Percentiles rank a stretch among this genome's conserved stretches.
These are phyloP conservation scores for Suillus fuscotomentosus DNA, from an alignment of 768 basidiomycete species.

Conservation along the genomic window DNA sequence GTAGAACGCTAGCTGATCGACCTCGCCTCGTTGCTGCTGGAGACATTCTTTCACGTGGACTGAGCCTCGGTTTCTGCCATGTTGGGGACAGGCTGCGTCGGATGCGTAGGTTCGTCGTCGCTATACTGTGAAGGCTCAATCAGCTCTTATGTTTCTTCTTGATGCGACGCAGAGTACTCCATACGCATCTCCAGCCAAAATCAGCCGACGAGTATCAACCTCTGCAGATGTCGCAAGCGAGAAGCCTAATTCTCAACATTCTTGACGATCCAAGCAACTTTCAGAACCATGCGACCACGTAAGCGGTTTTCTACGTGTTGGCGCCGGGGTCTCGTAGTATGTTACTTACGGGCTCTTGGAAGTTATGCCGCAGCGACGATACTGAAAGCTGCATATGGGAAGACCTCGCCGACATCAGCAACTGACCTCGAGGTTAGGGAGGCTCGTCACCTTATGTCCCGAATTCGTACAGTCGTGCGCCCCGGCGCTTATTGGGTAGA, in stretches of 20 bases:
- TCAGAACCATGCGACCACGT: neutral
- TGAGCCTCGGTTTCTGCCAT: neutral
- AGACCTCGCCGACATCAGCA: slow-evolving; percentile 43
- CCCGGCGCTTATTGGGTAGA: slow-evolving; percentile 54
- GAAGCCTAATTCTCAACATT: neutral
- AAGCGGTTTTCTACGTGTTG: neutral
- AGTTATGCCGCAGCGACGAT: neutral
- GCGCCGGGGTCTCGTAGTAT: no score
- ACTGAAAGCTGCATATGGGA: slow-evolving; percentile 18
- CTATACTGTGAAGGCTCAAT: neutral
- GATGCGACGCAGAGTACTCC: neutral
- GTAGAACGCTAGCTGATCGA: neutral
- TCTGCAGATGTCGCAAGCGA: neutral
- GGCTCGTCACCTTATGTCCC: neutral
- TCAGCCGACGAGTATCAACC: neutral
- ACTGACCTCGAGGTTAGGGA: neutral
- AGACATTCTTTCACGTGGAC: neutral
- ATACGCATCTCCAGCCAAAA: slow-evolving; percentile 11
- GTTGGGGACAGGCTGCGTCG: neutral
- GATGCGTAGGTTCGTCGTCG: neutral
- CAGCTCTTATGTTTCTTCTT: neutral
- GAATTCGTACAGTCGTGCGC: slow-evolving; percentile 29
- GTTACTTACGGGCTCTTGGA: neutral
- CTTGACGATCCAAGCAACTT: neutral
- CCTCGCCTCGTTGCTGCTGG: neutral